These are phyloP conservation scores for Paramecium primaurelia DNA, from an alignment of 73 alveolate genomes.

Conservation along the genomic window DNA sequence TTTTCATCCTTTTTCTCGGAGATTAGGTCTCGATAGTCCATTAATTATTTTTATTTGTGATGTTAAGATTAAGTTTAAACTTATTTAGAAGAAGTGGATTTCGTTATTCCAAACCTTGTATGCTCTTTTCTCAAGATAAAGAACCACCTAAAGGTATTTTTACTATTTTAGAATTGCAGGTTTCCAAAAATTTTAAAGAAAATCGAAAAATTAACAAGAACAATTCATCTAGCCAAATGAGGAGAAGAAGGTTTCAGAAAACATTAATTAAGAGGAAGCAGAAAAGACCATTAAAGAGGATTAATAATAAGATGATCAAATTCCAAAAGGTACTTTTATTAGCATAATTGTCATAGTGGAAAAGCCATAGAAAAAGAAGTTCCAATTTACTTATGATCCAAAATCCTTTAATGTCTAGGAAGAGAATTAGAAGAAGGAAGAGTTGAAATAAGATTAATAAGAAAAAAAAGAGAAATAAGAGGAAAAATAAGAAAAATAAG, in stretches of 20 bases:
- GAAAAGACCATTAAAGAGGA: not conserved
- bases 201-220: not conserved
- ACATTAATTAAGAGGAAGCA: not conserved
- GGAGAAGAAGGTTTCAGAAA: not conserved
- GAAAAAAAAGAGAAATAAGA: slow-evolving; percentile 8
- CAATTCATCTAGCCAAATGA: not conserved
- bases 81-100: not conserved
- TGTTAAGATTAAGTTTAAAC: slow-evolving; percentile 35
- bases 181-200: slow-evolving; percentile 5
- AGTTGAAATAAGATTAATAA: not conserved
- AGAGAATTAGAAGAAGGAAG: slow-evolving; percentile 24
- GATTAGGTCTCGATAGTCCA: slow-evolving; percentile 10
- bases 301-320: not conserved
- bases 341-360: not conserved
- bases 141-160: slow-evolving; percentile 50
- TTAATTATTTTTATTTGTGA: slow-evolving; percentile 23
- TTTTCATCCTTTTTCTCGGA: not conserved
- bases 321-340: not conserved
- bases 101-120: not conserved
- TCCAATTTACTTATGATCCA: slow-evolving; percentile 44
- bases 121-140: not conserved
- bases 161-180: not conserved
- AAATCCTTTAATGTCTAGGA: slow-evolving; percentile 10
- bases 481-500: slow-evolving; percentile 25
- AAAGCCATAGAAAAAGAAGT: slow-evolving; percentile 1